phyloP scores from a whole-genome alignment of 2,329 filamentous ascomycete species.

The Aspergillus quadrilineatus region DNA sequence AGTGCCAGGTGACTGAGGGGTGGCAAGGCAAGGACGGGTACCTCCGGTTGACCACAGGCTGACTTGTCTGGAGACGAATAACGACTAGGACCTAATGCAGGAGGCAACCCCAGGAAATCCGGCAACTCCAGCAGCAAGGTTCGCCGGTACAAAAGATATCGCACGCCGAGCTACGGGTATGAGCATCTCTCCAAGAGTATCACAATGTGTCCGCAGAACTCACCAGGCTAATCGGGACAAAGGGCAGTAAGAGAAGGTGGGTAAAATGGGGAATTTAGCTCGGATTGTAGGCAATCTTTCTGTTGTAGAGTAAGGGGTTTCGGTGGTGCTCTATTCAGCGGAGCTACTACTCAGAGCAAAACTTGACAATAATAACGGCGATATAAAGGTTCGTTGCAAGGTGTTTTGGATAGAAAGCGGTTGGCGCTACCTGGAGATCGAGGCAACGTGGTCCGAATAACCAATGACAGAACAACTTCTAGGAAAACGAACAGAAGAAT shows the following conservation, averaged over 20 bases:
- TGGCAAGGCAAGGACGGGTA: slow-evolving; percentile 11
- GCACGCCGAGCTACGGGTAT: slow-evolving; percentile 17
- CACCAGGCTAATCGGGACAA: slow-evolving; percentile 11
- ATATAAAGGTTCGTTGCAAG: slow-evolving; percentile 13
- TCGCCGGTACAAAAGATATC: slow-evolving; percentile 16
- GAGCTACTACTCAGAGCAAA: slow-evolving; percentile 7
- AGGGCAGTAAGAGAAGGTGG: slow-evolving; percentile 7
- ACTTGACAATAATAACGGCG: slow-evolving; percentile 2
- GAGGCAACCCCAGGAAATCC: slow-evolving; percentile 14
- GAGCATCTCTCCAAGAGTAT: slow-evolving; percentile 10
- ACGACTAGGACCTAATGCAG: slow-evolving; percentile 21
- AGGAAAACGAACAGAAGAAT: slow-evolving; percentile 5
- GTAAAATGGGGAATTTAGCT: slow-evolving; percentile 11
- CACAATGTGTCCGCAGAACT: slow-evolving; percentile 8
- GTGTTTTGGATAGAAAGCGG: slow-evolving; percentile 7
- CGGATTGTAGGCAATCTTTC: slow-evolving; percentile 10
- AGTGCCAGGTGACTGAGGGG: slow-evolving; percentile 17
- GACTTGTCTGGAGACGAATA: slow-evolving; percentile 17
- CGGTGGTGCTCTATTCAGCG: slow-evolving; percentile 6
- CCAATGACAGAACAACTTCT: neutral
- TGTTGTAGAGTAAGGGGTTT: slow-evolving; percentile 6
- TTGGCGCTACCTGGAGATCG: slow-evolving; percentile 5
- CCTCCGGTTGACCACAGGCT: slow-evolving; percentile 13
- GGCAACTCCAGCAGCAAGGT: slow-evolving; percentile 13
- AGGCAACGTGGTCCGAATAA: neutral